Percentiles rank a stretch among this genome's conserved stretches.
Conservation (phyloP, 352 stramenopile genomes). For the Pythium phragmitis region DNA sequence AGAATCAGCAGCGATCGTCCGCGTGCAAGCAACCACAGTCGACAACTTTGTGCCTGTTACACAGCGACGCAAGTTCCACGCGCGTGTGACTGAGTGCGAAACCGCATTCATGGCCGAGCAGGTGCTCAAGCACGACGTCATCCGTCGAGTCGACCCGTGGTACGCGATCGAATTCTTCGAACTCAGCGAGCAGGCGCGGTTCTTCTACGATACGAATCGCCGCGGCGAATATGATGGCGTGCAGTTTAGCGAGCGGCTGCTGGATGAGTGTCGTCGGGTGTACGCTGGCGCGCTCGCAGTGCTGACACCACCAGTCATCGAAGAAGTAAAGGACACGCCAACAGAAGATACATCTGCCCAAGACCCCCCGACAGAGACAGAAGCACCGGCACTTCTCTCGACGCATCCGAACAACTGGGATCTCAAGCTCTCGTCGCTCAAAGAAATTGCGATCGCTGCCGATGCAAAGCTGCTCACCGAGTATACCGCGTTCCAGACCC, state of each 20-base stretch:
- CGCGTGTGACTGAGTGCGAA: conserved; percentile 19
- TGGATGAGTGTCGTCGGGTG: conserved; percentile 12
- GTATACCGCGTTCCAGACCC: conserved; percentile 8
- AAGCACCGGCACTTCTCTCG: not conserved
- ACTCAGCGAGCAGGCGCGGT: conserved; percentile 28
- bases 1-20: conserved; percentile 30
- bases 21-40: conserved; percentile 52
- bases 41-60: conserved; percentile 54
- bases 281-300: conserved; percentile 7
- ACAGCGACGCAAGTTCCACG: conserved; percentile 25
- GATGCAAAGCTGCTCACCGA: conserved; percentile 9
- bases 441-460: conserved; percentile 11
- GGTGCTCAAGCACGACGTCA: conserved; percentile 49
- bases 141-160: conserved; percentile 34
- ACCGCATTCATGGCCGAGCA: conserved; percentile 50
- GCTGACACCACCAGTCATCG: not conserved
- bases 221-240: conserved; percentile 18
- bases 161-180: conserved; percentile 33
- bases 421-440: conserved; percentile 12
- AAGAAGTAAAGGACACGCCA: not conserved
- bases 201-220: conserved; percentile 37
- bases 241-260: conserved; percentile 19
- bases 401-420: conserved; percentile 14
- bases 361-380: not conserved
- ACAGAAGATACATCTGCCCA: not conserved